Conservation (phyloP, 2,329 filamentous ascomycete genomes). For the Albifimbria verrucaria region DNA sequence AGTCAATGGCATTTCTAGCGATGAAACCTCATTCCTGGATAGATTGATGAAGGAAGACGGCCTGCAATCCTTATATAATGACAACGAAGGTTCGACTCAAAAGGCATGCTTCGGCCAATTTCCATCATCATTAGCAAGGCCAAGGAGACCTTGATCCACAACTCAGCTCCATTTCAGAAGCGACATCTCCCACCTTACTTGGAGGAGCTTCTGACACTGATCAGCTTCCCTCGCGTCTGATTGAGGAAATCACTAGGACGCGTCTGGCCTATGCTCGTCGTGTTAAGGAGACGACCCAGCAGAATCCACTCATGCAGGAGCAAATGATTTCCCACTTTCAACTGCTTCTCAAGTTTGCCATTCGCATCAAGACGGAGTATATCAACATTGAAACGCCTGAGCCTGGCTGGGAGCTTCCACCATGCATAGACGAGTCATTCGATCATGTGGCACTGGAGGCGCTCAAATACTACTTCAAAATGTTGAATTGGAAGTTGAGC, state of each 20-base stretch:
- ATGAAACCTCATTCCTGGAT: conserved; percentile 92
- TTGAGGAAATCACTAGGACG: conserved; percentile 94
- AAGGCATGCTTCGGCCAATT: conserved; percentile 81
- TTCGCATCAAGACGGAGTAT: conserved; percentile 89
- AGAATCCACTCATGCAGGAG: conserved; percentile 90
- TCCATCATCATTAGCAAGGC: conserved; percentile 88
- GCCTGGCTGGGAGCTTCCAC: conserved; percentile 90
- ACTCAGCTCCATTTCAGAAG: conserved; percentile 79
- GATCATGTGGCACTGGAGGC: conserved; percentile 89
- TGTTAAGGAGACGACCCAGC: conserved; percentile 91
- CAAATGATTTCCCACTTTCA: conserved; percentile 98
- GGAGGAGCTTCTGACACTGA: conserved; percentile 89
- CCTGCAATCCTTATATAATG: conserved; percentile 83
- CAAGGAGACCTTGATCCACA: conserved; percentile 84
- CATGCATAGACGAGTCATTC: conserved; percentile 95
- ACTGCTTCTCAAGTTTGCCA: conserved; percentile 85
- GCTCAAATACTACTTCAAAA: conserved; percentile 96
- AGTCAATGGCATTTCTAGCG: conserved; percentile 66
- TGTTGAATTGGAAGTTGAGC: conserved; percentile 96
- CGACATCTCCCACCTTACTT: conserved; percentile 94
- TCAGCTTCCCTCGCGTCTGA: conserved; percentile 93
- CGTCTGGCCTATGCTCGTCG: conserved; percentile 88
- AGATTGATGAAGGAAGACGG: conserved; percentile 94
- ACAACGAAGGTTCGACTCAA: conserved; percentile 46
- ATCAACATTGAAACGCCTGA: conserved; percentile 79